Base-by-base conservation (phyloP, 495 filamentous ascomycete genomes). In the Podospora didyma region DNA sequence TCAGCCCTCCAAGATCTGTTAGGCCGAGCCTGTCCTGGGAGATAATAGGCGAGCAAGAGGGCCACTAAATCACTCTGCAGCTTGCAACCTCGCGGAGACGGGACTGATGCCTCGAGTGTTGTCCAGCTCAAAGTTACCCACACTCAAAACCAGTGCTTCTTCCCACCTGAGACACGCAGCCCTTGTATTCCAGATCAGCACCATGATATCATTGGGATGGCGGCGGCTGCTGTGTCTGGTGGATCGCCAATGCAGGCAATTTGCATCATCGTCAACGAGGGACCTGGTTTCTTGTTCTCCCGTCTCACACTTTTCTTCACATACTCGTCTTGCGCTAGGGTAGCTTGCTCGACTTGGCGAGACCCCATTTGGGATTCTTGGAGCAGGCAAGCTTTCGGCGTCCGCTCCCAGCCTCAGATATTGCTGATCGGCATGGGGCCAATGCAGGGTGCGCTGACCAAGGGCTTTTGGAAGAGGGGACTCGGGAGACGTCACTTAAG, bases 181-280 rank as follows among this genome's bases (percentile, higher is more conserved):
- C 26, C 26, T 31, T 31, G 35, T 19, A 7, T 48, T 28, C n/a
- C 14, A 34, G 47, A 57, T 57, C 58, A 49, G 49, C 58, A 14
- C 50, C 44, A 61, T 57, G 58, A 61, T 56, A 61, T 61, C 58
- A 61, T 57, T 23, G 28, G 6, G 45, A 34, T 12, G 24, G 39
- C 14, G 39, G n/a, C 1, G n/a, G 39, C 39, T 42, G 39, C 39
- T 16, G 12, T 17, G n/a, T 17, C 26, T 14, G 4, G 39, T 16
- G 39, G 39, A 42, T 42, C 39, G 39, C n/a, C 39, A 7, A 42
- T 42, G 39, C 39, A 42, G 39, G 39, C 14, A 42, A 4, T 42
- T 42, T 16, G 39, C 39, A 42, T 42, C 39, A 42, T 17, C 26
- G 26, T 31, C 39, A 42, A 14, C 39, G 39, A 16, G 39, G 39